These are phyloP conservation scores for Fusarium stilboides DNA, from an alignment of 2,329 filamentous ascomycete genomes.

Conservation along the genomic window DNA sequence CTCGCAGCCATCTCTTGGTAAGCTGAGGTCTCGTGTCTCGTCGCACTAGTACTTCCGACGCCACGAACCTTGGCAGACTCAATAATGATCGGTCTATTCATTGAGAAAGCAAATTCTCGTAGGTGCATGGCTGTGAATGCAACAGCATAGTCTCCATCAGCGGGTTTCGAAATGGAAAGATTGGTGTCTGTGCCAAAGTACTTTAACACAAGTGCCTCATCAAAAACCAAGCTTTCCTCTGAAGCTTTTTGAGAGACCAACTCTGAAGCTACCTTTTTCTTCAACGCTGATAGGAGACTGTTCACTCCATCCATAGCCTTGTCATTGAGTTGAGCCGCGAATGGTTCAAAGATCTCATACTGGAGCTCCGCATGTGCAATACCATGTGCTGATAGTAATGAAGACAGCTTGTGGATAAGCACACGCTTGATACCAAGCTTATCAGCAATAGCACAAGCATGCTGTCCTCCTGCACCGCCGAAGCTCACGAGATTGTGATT, in stretches of 20 bases:
- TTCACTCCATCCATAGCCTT: slow-evolving; percentile 32
- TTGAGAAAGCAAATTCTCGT: slow-evolving; percentile 60
- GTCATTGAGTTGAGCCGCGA: slow-evolving; percentile 42
- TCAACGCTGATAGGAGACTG: slow-evolving; percentile 47
- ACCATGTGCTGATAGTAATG: slow-evolving; percentile 61
- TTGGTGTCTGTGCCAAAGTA: slow-evolving; percentile 62
- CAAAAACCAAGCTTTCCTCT: slow-evolving; percentile 57
- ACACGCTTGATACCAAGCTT: slow-evolving; percentile 59
- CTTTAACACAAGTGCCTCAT: slow-evolving; percentile 62
- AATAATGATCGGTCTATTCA: slow-evolving; percentile 56
- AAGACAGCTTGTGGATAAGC: slow-evolving; percentile 60
- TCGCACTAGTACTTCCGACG: slow-evolving; percentile 8
- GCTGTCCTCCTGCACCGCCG: slow-evolving; percentile 80
- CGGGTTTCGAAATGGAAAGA: slow-evolving; percentile 61
- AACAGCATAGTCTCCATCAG: slow-evolving; percentile 54
- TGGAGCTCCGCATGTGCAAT: slow-evolving; percentile 60
- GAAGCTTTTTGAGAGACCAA: slow-evolving; percentile 60
- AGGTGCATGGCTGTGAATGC: slow-evolving; percentile 57
- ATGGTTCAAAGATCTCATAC: slow-evolving; percentile 55
- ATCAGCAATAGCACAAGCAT: slow-evolving; percentile 60
- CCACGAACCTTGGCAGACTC: slow-evolving; percentile 56
- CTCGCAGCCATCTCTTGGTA: slow-evolving; percentile 1
- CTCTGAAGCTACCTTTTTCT: slow-evolving; percentile 54
- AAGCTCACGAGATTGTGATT: slow-evolving; percentile 60
- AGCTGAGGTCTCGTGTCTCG: neutral